Evolutionary conservation across 1,284 basidiomycete genomes (phyloP).

Genomic region (Marasmius tenuissimus): DNA sequence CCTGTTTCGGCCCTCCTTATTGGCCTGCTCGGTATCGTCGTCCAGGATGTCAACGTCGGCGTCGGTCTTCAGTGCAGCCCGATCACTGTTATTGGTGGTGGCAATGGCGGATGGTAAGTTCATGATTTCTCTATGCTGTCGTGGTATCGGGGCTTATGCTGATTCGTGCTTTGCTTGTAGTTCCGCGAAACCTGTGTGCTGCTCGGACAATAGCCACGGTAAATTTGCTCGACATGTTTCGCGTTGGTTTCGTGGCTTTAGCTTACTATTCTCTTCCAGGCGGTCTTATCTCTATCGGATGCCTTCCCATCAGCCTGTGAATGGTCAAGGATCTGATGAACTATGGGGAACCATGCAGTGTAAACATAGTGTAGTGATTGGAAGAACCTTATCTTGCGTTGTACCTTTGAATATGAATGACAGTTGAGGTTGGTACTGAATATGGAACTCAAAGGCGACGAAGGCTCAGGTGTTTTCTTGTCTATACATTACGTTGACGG

Average conservation of each 20-base stretch:
- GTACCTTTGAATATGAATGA: too few species aligned
- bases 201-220: not conserved
- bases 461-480: too few species aligned
- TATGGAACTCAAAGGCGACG: too few species aligned
- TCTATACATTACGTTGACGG: too few species aligned
- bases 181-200: not conserved
- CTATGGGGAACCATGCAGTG: too few species aligned
- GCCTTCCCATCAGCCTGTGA: not conserved
- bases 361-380: too few species aligned
- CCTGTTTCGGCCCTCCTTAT: not conserved
- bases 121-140: not conserved
- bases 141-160: too few species aligned
- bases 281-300: not conserved
- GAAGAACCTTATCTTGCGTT: too few species aligned
- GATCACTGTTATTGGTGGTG: not conserved
- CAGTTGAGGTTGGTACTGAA: too few species aligned
- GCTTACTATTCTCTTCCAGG: not conserved
- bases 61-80: not conserved
- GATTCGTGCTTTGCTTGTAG: too few species aligned
- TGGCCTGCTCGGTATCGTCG: not conserved
- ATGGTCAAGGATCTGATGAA: not conserved
- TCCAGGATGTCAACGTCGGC: not conserved
- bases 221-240: not conserved
- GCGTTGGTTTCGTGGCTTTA: not conserved
- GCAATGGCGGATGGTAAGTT: not conserved